Percentiles rank a stretch among this genome's conserved stretches.
Evolutionary conservation across 352 stramenopile species (phyloP).

Genomic region (Phytophthora multivora): DNA sequence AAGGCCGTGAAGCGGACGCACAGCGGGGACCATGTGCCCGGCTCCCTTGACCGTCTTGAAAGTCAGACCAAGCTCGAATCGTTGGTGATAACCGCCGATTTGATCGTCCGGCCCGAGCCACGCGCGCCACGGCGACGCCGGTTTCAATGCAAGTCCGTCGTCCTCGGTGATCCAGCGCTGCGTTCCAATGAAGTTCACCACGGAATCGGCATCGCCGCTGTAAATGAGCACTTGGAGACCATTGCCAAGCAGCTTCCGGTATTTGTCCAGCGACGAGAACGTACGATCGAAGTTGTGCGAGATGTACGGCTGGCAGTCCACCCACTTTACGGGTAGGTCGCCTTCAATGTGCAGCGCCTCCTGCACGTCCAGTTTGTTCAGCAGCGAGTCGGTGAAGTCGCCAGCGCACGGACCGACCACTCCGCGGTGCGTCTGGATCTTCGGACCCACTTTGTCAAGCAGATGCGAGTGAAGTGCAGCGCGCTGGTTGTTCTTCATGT

Average conservation of each 20-base stretch:
- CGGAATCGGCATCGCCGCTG: constrained; percentile 68
- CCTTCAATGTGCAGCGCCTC: constrained; percentile 60
- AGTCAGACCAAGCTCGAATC: constrained; percentile 69
- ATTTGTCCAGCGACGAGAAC: constrained; percentile 66
- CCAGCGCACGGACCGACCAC: constrained; percentile 60
- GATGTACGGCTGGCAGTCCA: constrained; percentile 61
- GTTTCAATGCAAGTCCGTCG: constrained; percentile 45
- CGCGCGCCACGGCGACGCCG: constrained; percentile 47
- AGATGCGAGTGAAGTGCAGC: constrained; percentile 43
- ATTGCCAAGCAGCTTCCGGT: constrained; percentile 54
- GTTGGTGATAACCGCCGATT: constrained; percentile 84
- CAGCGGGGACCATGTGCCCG: constrained; percentile 86
- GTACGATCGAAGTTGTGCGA: constrained; percentile 47
- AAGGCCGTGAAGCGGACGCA: constrained; percentile 66
- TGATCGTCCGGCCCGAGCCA: constrained; percentile 72
- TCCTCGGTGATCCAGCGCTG: constrained; percentile 70
- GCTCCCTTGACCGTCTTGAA: constrained; percentile 93
- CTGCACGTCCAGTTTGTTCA: constrained; percentile 62
- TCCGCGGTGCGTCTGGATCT: constrained; percentile 48
- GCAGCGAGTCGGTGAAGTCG: constrained; percentile 53
- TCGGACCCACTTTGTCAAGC: constrained; percentile 29
- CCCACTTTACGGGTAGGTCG: constrained; percentile 47
- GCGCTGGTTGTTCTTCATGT: constrained; percentile 57
- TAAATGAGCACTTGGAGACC: constrained; percentile 66
- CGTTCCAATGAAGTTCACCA: constrained; percentile 88